Evolutionary conservation across 2,329 filamentous ascomycete species (phyloP), one percentile per base, ranked within the genome.

Genomic region (Paecilomyces dactylethromorphus): DNA sequence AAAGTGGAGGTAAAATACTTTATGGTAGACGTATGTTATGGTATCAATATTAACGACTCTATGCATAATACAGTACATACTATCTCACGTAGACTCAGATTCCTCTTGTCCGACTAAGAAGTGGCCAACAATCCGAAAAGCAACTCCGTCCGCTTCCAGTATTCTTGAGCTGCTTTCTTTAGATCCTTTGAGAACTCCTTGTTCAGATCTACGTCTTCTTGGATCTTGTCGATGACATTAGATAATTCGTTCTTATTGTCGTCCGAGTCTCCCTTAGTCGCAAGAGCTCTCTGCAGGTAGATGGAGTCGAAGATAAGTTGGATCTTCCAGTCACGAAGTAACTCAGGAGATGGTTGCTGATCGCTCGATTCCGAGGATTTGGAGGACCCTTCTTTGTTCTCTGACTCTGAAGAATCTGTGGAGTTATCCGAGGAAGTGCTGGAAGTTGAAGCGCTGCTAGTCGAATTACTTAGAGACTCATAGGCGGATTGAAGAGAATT

Each of bases 61-160:
- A 45, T 45, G 26, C 7, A 29, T 29, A 6, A 21, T 45, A 45
- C 51, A 53, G 29, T 26, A 32, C 10, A 26, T n/a, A 53, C 51
- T 26, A 5, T 6, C 18, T 7, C 29, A 29, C 18, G 33, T 33
- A 21, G 33, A 32, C 11, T 22, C 53, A 21, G 33, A 54, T 4
- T 22, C 53, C 53, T 22, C 35, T 12, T 31, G 8, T 18, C 15
- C 6, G 15, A 2, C 53, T 57, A 31, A 32, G 61, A 66, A 57
- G 58, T 58, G 4, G 80, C 81, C 63, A 97, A 75, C 58, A 96
- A 76, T 1, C 89, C 91, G 75, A 97, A 96, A 26, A 97, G 74
- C 62, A 97, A 74, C 71, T 84, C 87, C 11, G 90, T 94, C 67
- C 89, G 85, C 77, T 88, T 90, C 86, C 90, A 94, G 72, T 94